Evolutionary conservation across 2,329 filamentous ascomycete species (phyloP), one percentile per base, ranked within the genome.

Genomic region (Atkinsonella texensis): DNA sequence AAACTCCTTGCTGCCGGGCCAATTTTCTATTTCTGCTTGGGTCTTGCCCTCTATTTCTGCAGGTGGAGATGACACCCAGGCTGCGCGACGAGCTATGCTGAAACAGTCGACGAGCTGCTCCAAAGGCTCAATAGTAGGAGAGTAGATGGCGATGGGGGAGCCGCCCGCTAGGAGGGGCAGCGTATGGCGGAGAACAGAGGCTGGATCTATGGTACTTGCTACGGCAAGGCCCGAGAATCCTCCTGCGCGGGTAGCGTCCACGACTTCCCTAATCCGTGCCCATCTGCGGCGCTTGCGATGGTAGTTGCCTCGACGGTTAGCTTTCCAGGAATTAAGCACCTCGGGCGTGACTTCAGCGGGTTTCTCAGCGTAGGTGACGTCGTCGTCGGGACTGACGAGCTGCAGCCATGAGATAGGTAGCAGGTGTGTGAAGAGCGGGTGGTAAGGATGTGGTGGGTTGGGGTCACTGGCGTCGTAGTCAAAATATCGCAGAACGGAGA

Each of bases 331-430:
- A 0, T 79, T 72, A 2, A 97, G 72, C 23, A 78, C 75, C 15
- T 82, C 78, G 0, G 81, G 72, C 0, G 81, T 60, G 1, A 84
- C 72, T 0, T 70, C 63, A 0, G 80, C 73, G 0, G 89, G 85
- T 50, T 84, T 77, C 28, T 79, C 76, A 33, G 73, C 68, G 68
- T 95, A 95, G 4, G 85, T 80, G 1, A 79, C 76, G 65, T 97
- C 93, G 32, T 81, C 72, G 38, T 79, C 70, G 0, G 93, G 93
- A 23, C 85, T 77, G 15, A 96, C 71, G 5, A 98, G 80, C 68
- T 97, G 91, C 2, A 98, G 79, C 90, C 91, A 98, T 31, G 88
- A 91, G 32, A 97, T 74, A 5, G 85, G 81, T 60, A 91, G 84
- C 49, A 98, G 80, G 63, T 93, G 84, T 15, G 79, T 84, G 66